phyloP scores from a whole-genome alignment of 2,329 filamentous ascomycete genomes.

The Calonectria henricotiae region DNA sequence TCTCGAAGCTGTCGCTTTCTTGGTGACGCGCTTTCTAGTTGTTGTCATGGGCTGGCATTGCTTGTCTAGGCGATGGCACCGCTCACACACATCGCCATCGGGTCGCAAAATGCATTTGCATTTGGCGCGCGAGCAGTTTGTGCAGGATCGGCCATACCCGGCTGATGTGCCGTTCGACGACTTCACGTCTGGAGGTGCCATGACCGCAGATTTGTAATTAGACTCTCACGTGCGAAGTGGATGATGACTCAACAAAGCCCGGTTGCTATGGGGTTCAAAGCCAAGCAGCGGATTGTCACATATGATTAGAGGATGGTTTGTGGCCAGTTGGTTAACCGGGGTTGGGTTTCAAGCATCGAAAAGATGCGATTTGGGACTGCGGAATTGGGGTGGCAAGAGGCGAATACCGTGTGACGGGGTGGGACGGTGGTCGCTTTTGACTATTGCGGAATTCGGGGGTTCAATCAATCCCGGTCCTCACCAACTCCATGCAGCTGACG shows the following conservation, averaged over 20 bases:
- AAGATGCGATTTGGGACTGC: slow-evolving; percentile 26
- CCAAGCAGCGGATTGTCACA: slow-evolving; percentile 34
- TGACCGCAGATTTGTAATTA: slow-evolving; percentile 30
- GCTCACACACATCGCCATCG: slow-evolving; percentile 57
- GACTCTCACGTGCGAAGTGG: slow-evolving; percentile 22
- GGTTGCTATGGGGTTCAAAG: slow-evolving; percentile 28
- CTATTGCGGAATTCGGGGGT: slow-evolving; percentile 37
- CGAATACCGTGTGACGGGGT: slow-evolving; percentile 35
- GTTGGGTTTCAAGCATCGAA: slow-evolving; percentile 22
- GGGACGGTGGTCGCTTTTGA: slow-evolving; percentile 10
- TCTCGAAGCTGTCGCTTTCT: slow-evolving; percentile 57
- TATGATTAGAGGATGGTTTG: slow-evolving; percentile 13
- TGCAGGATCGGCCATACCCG: slow-evolving; percentile 64
- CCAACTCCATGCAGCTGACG: slow-evolving; percentile 2
- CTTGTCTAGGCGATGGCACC: slow-evolving; percentile 66
- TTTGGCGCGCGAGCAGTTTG: slow-evolving; percentile 66
- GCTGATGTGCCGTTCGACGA: slow-evolving; percentile 53
- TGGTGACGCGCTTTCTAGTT: slow-evolving; percentile 58
- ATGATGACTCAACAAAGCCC: slow-evolving; percentile 42
- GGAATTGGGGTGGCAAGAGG: slow-evolving; percentile 38
- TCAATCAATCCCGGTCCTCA: slow-evolving; percentile 31
- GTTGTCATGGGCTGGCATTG: slow-evolving; percentile 64
- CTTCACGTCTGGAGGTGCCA: slow-evolving; percentile 47
- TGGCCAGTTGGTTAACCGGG: slow-evolving; percentile 21
- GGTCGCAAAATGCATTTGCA: slow-evolving; percentile 65